Base-by-base conservation (phyloP, 2,329 filamentous ascomycete species). In the Epichloe amarillans region DNA sequence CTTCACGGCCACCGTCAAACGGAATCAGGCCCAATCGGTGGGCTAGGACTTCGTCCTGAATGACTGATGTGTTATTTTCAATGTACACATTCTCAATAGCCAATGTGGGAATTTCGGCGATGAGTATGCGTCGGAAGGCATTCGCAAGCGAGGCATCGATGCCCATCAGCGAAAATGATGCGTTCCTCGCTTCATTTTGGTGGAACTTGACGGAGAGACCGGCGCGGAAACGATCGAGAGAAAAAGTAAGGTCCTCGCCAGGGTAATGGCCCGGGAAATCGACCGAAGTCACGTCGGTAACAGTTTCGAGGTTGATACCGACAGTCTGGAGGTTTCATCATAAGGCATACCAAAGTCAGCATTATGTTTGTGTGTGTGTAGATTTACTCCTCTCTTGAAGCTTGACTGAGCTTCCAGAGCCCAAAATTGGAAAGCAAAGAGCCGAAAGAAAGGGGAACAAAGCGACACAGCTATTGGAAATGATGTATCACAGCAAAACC, bases 21-120 rank as follows among this genome's bases (percentile, higher is more conserved):
- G 94, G 93, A 50, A 98, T 85, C 44, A 98, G 80, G 53, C 93
- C 93, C 35, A 98, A 75, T 43, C 93, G 80, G 66, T 93, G 87
- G 15, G 90, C 84, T 48, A 98, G 82, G 4, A 98, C 91, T 72
- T 98, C 93, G 65, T 98, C 93, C 67, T 97, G 91, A 62, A 98
- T 93, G 37, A 98, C 89, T 5, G 88, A 95, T 47, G 91, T 97
- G 74, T 98, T 98, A 74, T 96, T 94, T 65, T 88, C 80, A 56
- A 97, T 83, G 71, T 86, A 98, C 64, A 95, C 88, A 55, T 82
- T 84, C 74, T 98, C 93, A 62, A 98, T 90, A 58, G 94, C 93
- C 44, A 98, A 78, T 2, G 89, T 93, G 17, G 91, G 89, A 49
- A 98, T 86, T 72, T 98, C 94, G 58, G 91, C 80, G 67, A 98